phyloP scores from a whole-genome alignment of 2,329 filamentous ascomycete genomes.

The Xenoacremonium recifei region DNA sequence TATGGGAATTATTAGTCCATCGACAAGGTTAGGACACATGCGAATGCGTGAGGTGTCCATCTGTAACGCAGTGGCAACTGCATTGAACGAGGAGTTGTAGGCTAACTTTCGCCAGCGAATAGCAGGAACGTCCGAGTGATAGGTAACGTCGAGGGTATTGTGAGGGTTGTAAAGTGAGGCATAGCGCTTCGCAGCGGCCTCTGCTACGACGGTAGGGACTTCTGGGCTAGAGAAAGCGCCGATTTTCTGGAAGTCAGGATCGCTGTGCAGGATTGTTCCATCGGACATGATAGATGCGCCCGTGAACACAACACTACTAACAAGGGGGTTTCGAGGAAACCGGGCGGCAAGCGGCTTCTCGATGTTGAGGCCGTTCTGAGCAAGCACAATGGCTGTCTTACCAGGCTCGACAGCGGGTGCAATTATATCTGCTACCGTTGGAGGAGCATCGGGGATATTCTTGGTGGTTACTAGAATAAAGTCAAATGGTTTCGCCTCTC shows the following conservation, averaged over 20 bases:
- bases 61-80: slow-evolving; percentile 16
- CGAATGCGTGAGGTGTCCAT: slow-evolving; percentile 23
- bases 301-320: too few relatives aligned
- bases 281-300: slow-evolving; percentile 25
- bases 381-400: slow-evolving; percentile 17
- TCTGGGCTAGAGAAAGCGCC: slow-evolving; percentile 21
- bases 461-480: slow-evolving; percentile 24
- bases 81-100: slow-evolving; percentile 24
- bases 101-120: slow-evolving; percentile 25
- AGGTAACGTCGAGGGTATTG: slow-evolving; percentile 15
- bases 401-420: slow-evolving; percentile 18
- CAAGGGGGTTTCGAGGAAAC: slow-evolving; percentile 19
- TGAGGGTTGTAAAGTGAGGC: slow-evolving; percentile 19
- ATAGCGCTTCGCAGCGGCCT: slow-evolving; percentile 17
- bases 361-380: slow-evolving; percentile 26
- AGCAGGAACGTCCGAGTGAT: slow-evolving; percentile 18
- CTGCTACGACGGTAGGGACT: slow-evolving; percentile 14
- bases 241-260: slow-evolving; percentile 21
- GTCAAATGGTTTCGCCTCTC: slow-evolving; percentile 17
- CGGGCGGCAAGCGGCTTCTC: slow-evolving; percentile 16
- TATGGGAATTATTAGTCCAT: slow-evolving; percentile 19
- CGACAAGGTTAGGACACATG: slow-evolving; percentile 22
- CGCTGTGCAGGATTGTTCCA: slow-evolving; percentile 11
- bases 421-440: slow-evolving; percentile 16
- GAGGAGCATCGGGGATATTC: slow-evolving; percentile 19